phyloP scores from a whole-genome alignment of 2,329 filamentous ascomycete genomes.

The Arthrobotrys sphaeroides region DNA sequence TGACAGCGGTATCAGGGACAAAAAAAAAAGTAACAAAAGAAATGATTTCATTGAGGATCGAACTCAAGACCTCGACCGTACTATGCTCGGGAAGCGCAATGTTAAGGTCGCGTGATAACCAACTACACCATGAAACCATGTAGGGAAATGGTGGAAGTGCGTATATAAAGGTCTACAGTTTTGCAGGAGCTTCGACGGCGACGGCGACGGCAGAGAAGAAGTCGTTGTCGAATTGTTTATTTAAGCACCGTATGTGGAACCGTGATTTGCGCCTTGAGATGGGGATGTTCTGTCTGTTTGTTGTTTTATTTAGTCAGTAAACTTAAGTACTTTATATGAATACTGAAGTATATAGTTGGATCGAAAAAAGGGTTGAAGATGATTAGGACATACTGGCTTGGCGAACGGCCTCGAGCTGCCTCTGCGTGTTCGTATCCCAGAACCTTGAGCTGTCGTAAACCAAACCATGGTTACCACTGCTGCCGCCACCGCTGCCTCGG shows the following conservation, averaged over 20 bases:
- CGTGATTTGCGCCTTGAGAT: too few relatives aligned
- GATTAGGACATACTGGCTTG: too few relatives aligned
- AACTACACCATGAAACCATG: conserved; percentile 54
- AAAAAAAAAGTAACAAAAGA: conserved; percentile 17
- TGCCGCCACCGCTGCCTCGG: too few relatives aligned
- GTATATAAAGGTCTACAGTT: not conserved
- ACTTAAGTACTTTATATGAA: too few relatives aligned
- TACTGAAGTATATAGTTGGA: too few relatives aligned
- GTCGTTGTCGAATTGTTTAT: too few relatives aligned
- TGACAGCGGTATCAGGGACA: not conserved
- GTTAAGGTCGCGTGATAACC: conserved; percentile 55
- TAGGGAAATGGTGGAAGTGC: not conserved
- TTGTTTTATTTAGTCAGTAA: too few relatives aligned
- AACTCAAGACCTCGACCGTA: conserved; percentile 54
- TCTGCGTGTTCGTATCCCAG: not conserved
- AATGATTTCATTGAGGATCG: conserved; percentile 52
- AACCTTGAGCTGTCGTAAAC: not conserved
- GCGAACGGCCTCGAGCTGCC: not conserved
- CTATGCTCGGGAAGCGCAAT: conserved; percentile 4
- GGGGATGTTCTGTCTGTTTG: too few relatives aligned
- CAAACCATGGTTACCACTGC: too few relatives aligned
- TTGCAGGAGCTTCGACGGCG: not conserved
- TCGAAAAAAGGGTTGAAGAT: too few relatives aligned
- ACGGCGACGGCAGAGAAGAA: too few relatives aligned
- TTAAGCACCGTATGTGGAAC: too few relatives aligned